phyloP scores from a whole-genome alignment of 805 yeast genomes.

The Starmerella apicola region DNA sequence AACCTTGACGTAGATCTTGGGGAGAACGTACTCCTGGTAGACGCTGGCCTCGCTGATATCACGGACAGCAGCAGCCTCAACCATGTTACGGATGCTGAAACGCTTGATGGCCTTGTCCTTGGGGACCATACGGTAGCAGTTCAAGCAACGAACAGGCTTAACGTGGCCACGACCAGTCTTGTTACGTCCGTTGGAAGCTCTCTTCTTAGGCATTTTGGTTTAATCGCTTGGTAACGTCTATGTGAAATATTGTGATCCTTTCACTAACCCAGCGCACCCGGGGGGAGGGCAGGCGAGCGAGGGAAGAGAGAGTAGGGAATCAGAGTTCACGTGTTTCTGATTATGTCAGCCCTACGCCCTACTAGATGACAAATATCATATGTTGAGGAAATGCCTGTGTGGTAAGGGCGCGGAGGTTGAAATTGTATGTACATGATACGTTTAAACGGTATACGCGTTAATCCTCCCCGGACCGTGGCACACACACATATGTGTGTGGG shows the following conservation, averaged over 20 bases:
- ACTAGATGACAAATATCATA: background rate
- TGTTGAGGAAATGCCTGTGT: too few species aligned
- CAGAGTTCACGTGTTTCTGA: conserved; percentile 5
- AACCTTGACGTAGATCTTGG: conserved; percentile 98
- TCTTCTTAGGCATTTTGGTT: conserved; percentile 94
- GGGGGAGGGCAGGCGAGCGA: conserved; percentile 3
- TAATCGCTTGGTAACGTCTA: conserved; percentile 4
- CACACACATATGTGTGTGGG: too few species aligned
- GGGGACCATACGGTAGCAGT: conserved; percentile 99
- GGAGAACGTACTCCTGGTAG: conserved; percentile 97
- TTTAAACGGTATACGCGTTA: too few species aligned
- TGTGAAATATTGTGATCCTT: conserved; percentile 11
- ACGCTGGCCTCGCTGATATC: conserved; percentile 99
- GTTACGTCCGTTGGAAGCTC: conserved; percentile 99
- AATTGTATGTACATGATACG: too few species aligned
- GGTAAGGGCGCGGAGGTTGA: too few species aligned
- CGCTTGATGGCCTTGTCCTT: conserved; percentile 99
- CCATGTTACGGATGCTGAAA: conserved; percentile 99
- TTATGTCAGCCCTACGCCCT: conserved; percentile 11
- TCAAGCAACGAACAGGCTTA: conserved; percentile 98
- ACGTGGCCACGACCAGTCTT: conserved; percentile 99
- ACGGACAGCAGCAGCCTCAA: conserved; percentile 99
- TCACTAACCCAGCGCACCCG: conserved; percentile 1
- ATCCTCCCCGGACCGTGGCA: too few species aligned
- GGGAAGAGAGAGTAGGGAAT: conserved; percentile 4